Percentiles rank a stretch among this genome's conserved stretches.
These are phyloP conservation scores for Elaeis guineensis DNA, from an alignment of 176 grass and related monocot species.

Conservation along the genomic window DNA sequence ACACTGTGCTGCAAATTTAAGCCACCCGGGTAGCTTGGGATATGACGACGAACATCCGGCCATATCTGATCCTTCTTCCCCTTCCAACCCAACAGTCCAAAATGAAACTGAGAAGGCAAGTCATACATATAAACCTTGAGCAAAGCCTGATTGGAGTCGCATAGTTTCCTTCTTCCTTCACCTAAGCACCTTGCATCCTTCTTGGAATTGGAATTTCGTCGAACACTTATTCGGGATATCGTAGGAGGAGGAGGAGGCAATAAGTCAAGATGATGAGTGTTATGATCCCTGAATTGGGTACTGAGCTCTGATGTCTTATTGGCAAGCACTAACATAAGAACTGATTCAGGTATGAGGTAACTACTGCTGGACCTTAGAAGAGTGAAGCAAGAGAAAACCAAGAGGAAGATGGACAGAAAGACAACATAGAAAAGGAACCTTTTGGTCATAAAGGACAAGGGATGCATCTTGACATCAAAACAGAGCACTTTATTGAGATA, in stretches of 20 bases:
- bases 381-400: slow-evolving; percentile 46
- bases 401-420: slow-evolving; percentile 32
- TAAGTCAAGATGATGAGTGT: neutral
- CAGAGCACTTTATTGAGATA: too few species aligned
- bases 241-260: slow-evolving; percentile 7
- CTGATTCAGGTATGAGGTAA: slow-evolving; percentile 21
- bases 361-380: slow-evolving; percentile 48
- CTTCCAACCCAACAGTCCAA: slow-evolving; percentile 72
- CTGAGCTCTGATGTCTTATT: slow-evolving; percentile 15
- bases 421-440: slow-evolving; percentile 34
- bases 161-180: slow-evolving; percentile 16
- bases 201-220: neutral
- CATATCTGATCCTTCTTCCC: slow-evolving; percentile 27
- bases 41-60: slow-evolving; percentile 41
- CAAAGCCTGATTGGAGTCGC: slow-evolving; percentile 26
- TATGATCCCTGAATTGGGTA: neutral
- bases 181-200: neutral
- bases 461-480: slow-evolving; percentile 43
- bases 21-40: slow-evolving; percentile 67
- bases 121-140: slow-evolving; percentile 71
- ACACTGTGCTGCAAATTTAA: slow-evolving; percentile 93
- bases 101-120: slow-evolving; percentile 69
- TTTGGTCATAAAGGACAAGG: slow-evolving; percentile 38
- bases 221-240: neutral
- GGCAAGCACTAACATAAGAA: slow-evolving; percentile 15